These are phyloP conservation scores for Fusarium humuli DNA, from an alignment of 2,329 filamentous ascomycete genomes.

Conservation along the genomic window DNA sequence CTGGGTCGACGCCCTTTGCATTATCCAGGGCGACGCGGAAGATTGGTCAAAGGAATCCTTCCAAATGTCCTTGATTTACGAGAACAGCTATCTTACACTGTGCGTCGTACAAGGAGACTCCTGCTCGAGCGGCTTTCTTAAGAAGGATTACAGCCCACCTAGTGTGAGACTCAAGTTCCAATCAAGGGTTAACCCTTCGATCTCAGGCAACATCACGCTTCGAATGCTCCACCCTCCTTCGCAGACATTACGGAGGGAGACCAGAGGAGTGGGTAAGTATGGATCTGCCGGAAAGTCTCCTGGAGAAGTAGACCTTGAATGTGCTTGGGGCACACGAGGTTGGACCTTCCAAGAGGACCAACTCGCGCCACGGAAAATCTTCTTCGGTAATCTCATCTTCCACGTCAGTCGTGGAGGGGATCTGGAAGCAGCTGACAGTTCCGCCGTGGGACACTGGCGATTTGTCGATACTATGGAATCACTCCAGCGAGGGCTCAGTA, in stretches of 20 bases:
- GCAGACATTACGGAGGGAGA: fast-evolving
- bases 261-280: fast-evolving
- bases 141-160: fast-evolving
- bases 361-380: not conserved
- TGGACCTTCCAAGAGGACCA: not conserved
- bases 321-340: not conserved
- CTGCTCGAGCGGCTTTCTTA: not conserved
- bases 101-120: not conserved
- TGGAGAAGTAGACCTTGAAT: no score
- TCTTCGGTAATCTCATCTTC: not conserved
- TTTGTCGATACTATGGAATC: fast-evolving
- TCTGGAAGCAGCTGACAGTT: not conserved
- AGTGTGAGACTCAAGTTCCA: not conserved
- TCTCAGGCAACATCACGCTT: not conserved
- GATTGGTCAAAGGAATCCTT: not conserved
- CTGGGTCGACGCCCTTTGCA: not conserved
- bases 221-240: not conserved
- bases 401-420: fast-evolving
- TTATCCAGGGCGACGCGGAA: fast-evolving
- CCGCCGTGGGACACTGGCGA: fast-evolving
- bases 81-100: not conserved
- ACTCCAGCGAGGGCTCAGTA: fast-evolving
- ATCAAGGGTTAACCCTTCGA: fast-evolving
- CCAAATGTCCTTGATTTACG: not conserved
- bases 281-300: no score